These are phyloP conservation scores for Zygosaccharomyces rouxii DNA, from an alignment of 805 yeast species.

Conservation along the genomic window DNA sequence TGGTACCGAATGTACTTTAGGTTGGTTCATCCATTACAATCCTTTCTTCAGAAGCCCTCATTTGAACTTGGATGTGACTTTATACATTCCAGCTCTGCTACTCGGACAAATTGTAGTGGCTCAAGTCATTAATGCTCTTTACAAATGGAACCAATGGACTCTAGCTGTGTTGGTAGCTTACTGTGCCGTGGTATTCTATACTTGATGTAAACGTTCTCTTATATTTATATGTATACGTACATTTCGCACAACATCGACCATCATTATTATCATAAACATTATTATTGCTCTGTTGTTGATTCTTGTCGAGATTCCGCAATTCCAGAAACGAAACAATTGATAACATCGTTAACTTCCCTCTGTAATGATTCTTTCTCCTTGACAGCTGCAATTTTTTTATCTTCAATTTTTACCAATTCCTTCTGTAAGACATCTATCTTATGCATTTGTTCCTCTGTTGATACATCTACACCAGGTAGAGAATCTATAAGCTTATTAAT, in stretches of 20 bases:
- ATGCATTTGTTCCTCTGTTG: constrained; percentile 66
- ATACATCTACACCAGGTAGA: constrained; percentile 87
- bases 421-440: constrained; percentile 57
- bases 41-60: constrained; percentile 22
- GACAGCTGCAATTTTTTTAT: constrained; percentile 51
- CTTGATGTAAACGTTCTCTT: neutral
- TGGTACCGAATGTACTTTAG: constrained; percentile 21
- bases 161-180: constrained; percentile 6
- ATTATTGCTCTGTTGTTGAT: constrained; percentile 5
- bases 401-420: constrained; percentile 59
- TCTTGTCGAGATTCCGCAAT: constrained; percentile 34
- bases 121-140: constrained; percentile 14
- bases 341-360: constrained; percentile 60
- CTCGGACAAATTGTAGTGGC: constrained; percentile 20
- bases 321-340: constrained; percentile 43
- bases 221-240: neutral
- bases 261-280: neutral
- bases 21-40: constrained; percentile 30
- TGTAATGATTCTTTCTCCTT: constrained; percentile 60
- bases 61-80: constrained; percentile 14
- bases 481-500: constrained; percentile 80
- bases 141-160: constrained; percentile 11
- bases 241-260: neutral
- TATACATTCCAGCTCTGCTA: constrained; percentile 26
- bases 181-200: constrained; percentile 4